Evolutionary conservation across 106 monocot species (phyloP).

Genomic region (Cymbidium sinense): DNA sequence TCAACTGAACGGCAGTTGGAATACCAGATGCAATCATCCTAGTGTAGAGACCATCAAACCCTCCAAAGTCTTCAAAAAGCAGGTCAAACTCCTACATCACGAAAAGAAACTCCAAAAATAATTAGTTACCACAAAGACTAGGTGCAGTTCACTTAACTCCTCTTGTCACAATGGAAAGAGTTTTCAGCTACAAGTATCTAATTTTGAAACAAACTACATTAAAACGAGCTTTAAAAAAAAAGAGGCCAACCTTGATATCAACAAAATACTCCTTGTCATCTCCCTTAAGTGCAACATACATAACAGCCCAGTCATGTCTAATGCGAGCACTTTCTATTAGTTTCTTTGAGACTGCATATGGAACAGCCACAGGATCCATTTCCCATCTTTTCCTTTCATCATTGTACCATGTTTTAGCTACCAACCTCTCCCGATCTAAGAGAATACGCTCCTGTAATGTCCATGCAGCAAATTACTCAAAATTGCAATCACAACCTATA

Average conservation of each 20-base stretch:
- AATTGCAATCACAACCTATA: background rate
- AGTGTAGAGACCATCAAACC: slow-evolving; percentile 73
- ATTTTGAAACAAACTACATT: background rate
- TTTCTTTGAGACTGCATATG: slow-evolving; percentile 74
- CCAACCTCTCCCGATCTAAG: slow-evolving; percentile 63
- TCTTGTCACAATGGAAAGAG: background rate
- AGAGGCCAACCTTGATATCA: slow-evolving; percentile 66
- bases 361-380: slow-evolving; percentile 85
- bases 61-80: slow-evolving; percentile 83
- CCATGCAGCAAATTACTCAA: slow-evolving; percentile 6
- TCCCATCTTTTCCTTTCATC: slow-evolving; percentile 81
- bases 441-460: slow-evolving; percentile 56
- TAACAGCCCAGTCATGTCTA: slow-evolving; percentile 85
- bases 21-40: slow-evolving; percentile 78
- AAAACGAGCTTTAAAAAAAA: background rate
- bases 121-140: background rate
- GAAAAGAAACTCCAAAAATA: background rate
- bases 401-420: slow-evolving; percentile 78
- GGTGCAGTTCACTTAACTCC: background rate
- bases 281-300: slow-evolving; percentile 79
- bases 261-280: slow-evolving; percentile 81
- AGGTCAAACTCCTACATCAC: slow-evolving; percentile 63
- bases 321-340: slow-evolving; percentile 62
- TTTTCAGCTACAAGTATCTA: background rate
- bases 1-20: slow-evolving; percentile 81